Evolutionary conservation across 179 eudicot species (phyloP).

Genomic region (Actinidia arguta): DNA sequence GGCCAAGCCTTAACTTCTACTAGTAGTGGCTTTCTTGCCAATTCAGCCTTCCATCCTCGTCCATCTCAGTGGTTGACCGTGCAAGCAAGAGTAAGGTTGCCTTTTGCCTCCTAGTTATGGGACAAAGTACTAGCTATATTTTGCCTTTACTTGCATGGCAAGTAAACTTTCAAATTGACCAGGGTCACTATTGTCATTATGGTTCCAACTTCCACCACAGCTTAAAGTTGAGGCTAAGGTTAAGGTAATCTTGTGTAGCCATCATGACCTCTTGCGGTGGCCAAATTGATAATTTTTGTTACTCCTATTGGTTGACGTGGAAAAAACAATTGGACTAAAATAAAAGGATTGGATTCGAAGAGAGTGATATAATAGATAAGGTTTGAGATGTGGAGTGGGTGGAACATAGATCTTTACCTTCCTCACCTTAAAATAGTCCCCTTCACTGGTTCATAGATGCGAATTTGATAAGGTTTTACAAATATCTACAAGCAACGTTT

Average conservation of each 20-base stretch:
- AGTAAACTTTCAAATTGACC: constrained; percentile 39
- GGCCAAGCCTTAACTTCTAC: no score
- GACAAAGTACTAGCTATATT: constrained; percentile 34
- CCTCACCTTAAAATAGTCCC: no score
- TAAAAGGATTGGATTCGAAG: not conserved
- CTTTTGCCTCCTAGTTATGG: constrained; percentile 47
- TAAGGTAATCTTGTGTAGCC: not conserved
- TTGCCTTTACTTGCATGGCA: constrained; percentile 65
- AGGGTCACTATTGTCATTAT: constrained; percentile 31
- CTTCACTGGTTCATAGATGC: no score
- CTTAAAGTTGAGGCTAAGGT: no score
- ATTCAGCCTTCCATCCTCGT: no score
- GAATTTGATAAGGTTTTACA: no score
- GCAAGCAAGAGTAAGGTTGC: constrained; percentile 17
- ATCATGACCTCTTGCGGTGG: constrained; percentile 1
- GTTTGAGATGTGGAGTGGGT: constrained; percentile 24
- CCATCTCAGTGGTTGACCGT: no score
- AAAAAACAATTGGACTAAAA: not conserved
- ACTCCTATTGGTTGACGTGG: not conserved
- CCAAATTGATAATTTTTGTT: not conserved
- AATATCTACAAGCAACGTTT: no score
- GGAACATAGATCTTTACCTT: not conserved
- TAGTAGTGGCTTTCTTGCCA: no score
- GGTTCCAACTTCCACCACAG: no score
- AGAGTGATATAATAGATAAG: not conserved